These are phyloP conservation scores for Exophiala viscosa DNA, from an alignment of 2,329 filamentous ascomycete species.

Conservation along the genomic window DNA sequence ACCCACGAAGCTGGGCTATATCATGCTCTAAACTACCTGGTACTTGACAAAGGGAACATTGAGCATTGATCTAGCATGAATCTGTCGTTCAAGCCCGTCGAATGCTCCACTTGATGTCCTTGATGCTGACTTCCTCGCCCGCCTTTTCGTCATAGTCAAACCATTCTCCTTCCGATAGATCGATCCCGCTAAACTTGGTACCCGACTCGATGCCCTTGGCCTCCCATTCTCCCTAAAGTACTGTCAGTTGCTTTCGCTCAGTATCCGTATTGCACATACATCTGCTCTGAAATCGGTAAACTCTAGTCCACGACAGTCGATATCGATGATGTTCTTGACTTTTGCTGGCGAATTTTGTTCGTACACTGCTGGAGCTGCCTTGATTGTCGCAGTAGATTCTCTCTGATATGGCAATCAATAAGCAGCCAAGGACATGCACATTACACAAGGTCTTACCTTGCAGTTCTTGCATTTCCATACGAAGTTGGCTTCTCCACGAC, in stretches of 20 bases:
- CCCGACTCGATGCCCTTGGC: slow-evolving; percentile 75
- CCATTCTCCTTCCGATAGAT: slow-evolving; percentile 89
- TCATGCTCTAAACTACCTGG: background rate
- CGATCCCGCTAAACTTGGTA: slow-evolving; percentile 77
- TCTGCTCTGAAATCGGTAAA: slow-evolving; percentile 89
- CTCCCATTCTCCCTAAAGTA: slow-evolving; percentile 75
- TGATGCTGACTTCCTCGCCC: slow-evolving; percentile 86
- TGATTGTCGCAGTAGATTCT: slow-evolving; percentile 82
- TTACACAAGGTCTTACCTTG: slow-evolving; percentile 60
- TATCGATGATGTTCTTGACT: slow-evolving; percentile 73
- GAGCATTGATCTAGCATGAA: background rate
- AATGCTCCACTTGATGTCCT: slow-evolving; percentile 83
- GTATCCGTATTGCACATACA: slow-evolving; percentile 47
- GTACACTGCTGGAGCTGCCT: slow-evolving; percentile 68
- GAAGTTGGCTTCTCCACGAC: slow-evolving; percentile 94
- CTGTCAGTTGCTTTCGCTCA: slow-evolving; percentile 2
- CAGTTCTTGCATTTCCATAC: slow-evolving; percentile 99
- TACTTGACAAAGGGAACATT: background rate
- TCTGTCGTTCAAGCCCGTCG: slow-evolving; percentile 54
- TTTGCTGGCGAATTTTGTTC: slow-evolving; percentile 68
- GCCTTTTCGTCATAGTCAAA: slow-evolving; percentile 97
- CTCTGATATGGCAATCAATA: slow-evolving; percentile 50
- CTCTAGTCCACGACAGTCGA: slow-evolving; percentile 91
- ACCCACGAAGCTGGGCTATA: too few species aligned
- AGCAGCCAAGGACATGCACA: background rate